Percentiles rank a stretch among this genome's conserved stretches.
Evolutionary conservation across 441 rosid genomes (phyloP).

Genomic region (Codiaeum variegatum): DNA sequence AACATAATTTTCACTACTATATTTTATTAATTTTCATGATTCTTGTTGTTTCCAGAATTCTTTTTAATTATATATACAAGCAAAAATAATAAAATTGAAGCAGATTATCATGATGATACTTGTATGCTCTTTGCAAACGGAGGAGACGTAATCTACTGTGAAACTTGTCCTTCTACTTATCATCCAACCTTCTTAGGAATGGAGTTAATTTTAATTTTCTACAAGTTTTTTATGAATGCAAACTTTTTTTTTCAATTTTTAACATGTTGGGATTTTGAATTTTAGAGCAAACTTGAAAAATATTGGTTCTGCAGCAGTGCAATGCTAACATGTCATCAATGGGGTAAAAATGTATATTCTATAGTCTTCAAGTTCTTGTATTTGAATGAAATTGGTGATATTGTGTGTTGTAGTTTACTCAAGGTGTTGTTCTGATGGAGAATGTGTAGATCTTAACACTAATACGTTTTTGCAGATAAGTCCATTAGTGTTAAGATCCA

Average conservation of each 20-base stretch:
- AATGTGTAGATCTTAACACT: conserved; percentile 11
- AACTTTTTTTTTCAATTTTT: neutral
- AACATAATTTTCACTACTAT: no score
- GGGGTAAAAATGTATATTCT: conserved; percentile 11
- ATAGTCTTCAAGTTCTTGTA: no score
- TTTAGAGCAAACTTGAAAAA: no score
- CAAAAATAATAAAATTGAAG: neutral
- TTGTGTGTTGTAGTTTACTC: conserved; percentile 19
- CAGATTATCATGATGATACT: conserved; percentile 29
- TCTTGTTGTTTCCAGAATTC: no score
- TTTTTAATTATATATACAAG: neutral
- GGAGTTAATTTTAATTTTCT: conserved; percentile 17
- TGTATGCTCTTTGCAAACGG: conserved; percentile 37
- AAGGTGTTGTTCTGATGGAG: conserved; percentile 3
- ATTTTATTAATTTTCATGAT: no score
- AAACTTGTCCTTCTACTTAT: conserved; percentile 29
- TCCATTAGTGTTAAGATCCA: conserved; percentile 12
- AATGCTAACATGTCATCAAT: conserved; percentile 14
- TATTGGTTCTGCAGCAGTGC: conserved; percentile 8
- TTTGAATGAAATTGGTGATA: neutral
- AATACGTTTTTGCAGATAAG: conserved; percentile 27
- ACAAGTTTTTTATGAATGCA: neutral
- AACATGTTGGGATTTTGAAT: no score
- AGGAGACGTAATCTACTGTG: conserved; percentile 33
- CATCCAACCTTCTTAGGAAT: conserved; percentile 24